A percentile compares a stretch with the other conserved stretches of the same genome.
Evolutionary conservation across 2,329 filamentous ascomycete genomes (phyloP).

Genomic region (Rutstroemia sp.): DNA sequence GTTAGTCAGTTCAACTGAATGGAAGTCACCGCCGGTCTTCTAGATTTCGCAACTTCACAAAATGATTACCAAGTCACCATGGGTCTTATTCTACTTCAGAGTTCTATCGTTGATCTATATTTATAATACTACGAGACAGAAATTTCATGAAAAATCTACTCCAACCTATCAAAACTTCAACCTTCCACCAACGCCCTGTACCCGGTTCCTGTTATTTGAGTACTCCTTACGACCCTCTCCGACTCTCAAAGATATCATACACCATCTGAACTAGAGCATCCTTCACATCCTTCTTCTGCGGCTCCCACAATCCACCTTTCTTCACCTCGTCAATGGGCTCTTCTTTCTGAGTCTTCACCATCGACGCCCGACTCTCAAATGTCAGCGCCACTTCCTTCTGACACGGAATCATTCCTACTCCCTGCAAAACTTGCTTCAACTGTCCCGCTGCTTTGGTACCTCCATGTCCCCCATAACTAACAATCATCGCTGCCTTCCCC

Average conservation of each 20-base stretch:
- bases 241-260: neutral
- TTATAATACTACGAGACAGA: too few species aligned
- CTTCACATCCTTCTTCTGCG: neutral
- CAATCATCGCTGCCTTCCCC: slow-evolving; percentile 37
- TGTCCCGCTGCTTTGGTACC: slow-evolving; percentile 33
- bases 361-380: neutral
- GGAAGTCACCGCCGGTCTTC: too few species aligned
- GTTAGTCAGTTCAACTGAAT: too few species aligned
- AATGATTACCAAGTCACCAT: too few species aligned
- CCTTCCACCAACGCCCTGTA: too few species aligned
- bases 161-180: too few species aligned
- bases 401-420: slow-evolving; percentile 4
- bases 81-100: too few species aligned
- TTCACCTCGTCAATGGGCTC: neutral
- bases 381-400: neutral
- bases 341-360: neutral
- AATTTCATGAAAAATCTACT: too few species aligned
- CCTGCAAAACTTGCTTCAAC: slow-evolving; percentile 30
- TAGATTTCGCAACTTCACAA: too few species aligned
- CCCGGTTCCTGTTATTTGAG: too few species aligned
- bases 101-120: too few species aligned
- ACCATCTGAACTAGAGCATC: neutral
- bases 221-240: neutral
- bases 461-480: slow-evolving; percentile 38
- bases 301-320: neutral